Evolutionary conservation across 129 eudicot genomes (phyloP), one percentile per base, ranked within the genome.

Genomic region (Artemisia annua): DNA sequence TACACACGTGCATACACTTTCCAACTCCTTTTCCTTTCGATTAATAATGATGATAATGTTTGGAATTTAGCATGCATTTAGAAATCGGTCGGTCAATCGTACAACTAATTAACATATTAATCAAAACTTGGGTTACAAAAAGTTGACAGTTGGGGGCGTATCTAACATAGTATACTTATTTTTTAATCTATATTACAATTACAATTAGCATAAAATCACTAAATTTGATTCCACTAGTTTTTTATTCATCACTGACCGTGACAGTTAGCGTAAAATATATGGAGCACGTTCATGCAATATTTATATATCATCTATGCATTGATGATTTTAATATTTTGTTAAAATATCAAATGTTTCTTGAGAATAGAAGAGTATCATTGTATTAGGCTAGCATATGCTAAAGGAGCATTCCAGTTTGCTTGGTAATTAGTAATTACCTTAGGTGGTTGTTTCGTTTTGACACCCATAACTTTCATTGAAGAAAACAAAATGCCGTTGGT

Each of bases 111-210:
- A 39, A 6, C 46, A 39, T 39, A 39, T 39, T 39, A 39, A 39
- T 39, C 9, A 39, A 39, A 39, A 6, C 9, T 1, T 7, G 46
- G n/a, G 46, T 39, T 7, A 7, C 46, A 39, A 39, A 39, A 39
- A 39, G 10, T 39, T 39, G 46, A 39, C 63, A 39, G 43, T 24
- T 28, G n/a, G 26, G 78, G 63, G 22, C 62, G 57, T 71, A 71
- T 70, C 77, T 49, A 50, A 73, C 70, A 73, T 1, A 14, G 14
- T 50, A 73, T 73, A 18, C 24, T 30, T 73, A 73, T 39, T 39
- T 48, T 50, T 48, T 56, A 48, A 16, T 39, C 24, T 9, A 43
- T 7, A 8, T 32, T 24, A 24, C 26, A 24, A 24, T 24, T 39
- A 20, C 19, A 35, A 53, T 18, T n/a, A 17, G 52, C 64, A 5